Percentiles rank a stretch among this genome's conserved stretches.
Evolutionary conservation across 441 rosid genomes (phyloP).

Genomic region (Populus trichocarpa): DNA sequence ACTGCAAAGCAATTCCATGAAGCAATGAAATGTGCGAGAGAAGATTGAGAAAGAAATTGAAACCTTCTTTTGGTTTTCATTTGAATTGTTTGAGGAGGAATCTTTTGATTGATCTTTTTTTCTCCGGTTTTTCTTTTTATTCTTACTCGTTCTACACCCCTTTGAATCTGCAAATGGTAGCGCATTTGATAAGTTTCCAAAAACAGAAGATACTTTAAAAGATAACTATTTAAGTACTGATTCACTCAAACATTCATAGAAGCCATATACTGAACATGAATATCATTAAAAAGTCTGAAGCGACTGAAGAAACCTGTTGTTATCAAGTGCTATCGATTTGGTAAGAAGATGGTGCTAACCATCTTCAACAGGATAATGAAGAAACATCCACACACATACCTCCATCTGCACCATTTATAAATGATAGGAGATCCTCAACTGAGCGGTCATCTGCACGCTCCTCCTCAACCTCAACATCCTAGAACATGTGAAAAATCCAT

Average conservation of each 20-base stretch:
- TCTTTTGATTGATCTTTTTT: conserved; percentile 61
- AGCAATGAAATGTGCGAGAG: background rate
- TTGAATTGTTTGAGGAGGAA: conserved; percentile 30
- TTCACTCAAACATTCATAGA: background rate
- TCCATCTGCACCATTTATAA: conserved; percentile 68
- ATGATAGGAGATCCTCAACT: conserved; percentile 85
- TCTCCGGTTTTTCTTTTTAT: conserved; percentile 72
- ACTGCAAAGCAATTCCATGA: background rate
- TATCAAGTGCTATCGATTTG: background rate
- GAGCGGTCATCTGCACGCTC: conserved; percentile 83
- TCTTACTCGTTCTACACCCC: conserved; percentile 58
- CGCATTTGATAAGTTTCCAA: background rate
- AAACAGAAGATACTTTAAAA: background rate
- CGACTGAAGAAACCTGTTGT: background rate
- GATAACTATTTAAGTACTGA: background rate
- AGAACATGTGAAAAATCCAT: background rate
- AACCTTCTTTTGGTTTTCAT: conserved; percentile 44
- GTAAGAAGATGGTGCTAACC: background rate
- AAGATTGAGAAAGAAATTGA: conserved; percentile 7
- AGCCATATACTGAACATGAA: background rate
- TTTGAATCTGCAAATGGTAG: conserved; percentile 63
- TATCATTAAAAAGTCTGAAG: conserved; percentile 1
- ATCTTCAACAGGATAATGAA: background rate
- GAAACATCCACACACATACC: conserved; percentile 33
- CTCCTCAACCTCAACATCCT: conserved; percentile 76